These are phyloP conservation scores for Chalciporus sp. DNA, from an alignment of 1,284 basidiomycete genomes.

Conservation along the genomic window DNA sequence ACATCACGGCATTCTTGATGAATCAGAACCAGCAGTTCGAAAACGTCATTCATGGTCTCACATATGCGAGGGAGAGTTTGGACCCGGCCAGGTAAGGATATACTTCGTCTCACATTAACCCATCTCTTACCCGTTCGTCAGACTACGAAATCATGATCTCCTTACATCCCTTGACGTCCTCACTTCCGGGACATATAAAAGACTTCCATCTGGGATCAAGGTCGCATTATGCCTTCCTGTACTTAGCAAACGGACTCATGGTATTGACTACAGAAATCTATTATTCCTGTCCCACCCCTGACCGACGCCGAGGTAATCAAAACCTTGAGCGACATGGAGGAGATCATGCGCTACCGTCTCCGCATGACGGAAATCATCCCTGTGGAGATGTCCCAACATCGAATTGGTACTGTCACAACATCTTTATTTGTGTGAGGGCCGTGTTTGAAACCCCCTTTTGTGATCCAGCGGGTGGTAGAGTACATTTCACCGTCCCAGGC, in stretches of 20 bases:
- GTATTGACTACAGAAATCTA: conserved; percentile 53
- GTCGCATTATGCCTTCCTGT: conserved; percentile 40
- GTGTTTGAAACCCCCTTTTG: conserved; percentile 19
- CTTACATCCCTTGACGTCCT: conserved; percentile 86
- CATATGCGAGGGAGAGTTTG: conserved; percentile 64
- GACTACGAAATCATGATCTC: conserved; percentile 88
- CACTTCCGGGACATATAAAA: conserved; percentile 78
- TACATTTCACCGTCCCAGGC: conserved; percentile 69
- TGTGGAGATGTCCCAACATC: conserved; percentile 72
- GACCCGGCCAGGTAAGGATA: conserved; percentile 63
- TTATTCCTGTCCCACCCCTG: conserved; percentile 67
- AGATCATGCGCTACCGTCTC: conserved; percentile 75
- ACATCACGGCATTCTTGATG: conserved; percentile 82
- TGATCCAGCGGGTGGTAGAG: conserved; percentile 69
- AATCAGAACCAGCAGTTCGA: conserved; percentile 84
- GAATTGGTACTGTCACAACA: conserved; percentile 54
- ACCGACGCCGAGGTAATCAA: conserved; percentile 65
- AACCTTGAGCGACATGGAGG: conserved; percentile 73
- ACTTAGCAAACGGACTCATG: conserved; percentile 22
- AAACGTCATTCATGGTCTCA: conserved; percentile 64
- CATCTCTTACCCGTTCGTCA: conserved; percentile 31
- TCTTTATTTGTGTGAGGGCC: conserved; percentile 6
- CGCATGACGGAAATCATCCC: conserved; percentile 75
- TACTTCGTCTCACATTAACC: neutral
- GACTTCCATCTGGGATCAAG: conserved; percentile 79